Evolutionary conservation across 2,329 filamentous ascomycete species (phyloP).

Genomic region (Raffaelea albimanens): DNA sequence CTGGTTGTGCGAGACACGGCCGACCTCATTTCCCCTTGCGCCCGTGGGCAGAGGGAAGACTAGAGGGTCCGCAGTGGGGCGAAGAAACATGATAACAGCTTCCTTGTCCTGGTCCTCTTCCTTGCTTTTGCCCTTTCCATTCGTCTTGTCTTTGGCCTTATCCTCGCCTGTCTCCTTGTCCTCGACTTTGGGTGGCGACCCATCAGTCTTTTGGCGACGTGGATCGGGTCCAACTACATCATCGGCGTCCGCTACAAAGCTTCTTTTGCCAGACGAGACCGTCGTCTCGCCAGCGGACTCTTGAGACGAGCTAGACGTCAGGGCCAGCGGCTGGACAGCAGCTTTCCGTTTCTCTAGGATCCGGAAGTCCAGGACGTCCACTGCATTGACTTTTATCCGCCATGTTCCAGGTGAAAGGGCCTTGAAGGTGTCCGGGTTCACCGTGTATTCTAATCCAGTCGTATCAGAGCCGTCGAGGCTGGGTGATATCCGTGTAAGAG

Average conservation of each 20-base stretch:
- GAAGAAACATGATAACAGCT: constrained; percentile 46
- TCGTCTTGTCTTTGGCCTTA: too few species aligned
- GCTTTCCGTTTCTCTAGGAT: constrained; percentile 46
- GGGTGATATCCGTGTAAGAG: constrained; percentile 35
- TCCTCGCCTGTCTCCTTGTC: constrained; percentile 26
- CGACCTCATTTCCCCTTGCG: constrained; percentile 36
- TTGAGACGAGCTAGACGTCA: constrained; percentile 12
- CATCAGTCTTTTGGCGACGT: constrained; percentile 23
- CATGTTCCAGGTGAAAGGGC: constrained; percentile 45
- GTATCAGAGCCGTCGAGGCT: constrained; percentile 14
- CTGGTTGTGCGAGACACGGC: constrained; percentile 31
- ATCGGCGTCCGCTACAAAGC: constrained; percentile 34
- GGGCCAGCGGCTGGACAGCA: constrained; percentile 17
- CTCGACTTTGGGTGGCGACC: constrained; percentile 21
- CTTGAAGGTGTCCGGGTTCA: constrained; percentile 33
- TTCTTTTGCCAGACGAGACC: constrained; percentile 42
- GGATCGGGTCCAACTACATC: constrained; percentile 23
- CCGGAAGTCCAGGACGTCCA: constrained; percentile 47
- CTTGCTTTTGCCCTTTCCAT: constrained; percentile 15
- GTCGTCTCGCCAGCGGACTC: constrained; percentile 17
- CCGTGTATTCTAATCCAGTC: constrained; percentile 17
- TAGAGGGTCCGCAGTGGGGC: constrained; percentile 37
- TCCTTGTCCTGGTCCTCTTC: constrained; percentile 27
- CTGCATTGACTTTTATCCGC: constrained; percentile 40
- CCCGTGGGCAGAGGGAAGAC: constrained; percentile 42